These are phyloP conservation scores for Casuarina equisetifolia DNA, from an alignment of 306 rosid genomes.

Conservation along the genomic window DNA sequence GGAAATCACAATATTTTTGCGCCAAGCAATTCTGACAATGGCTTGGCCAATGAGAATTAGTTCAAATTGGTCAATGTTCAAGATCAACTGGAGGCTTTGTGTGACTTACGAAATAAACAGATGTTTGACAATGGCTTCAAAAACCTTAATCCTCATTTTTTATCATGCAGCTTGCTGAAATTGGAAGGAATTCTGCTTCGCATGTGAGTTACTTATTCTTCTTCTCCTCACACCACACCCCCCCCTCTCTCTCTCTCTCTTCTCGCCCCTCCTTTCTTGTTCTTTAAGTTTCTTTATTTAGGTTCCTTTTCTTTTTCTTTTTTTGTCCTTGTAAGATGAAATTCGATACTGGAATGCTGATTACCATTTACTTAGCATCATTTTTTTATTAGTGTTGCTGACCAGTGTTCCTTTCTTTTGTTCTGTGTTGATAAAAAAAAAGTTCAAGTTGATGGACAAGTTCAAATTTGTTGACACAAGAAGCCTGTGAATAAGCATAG, in stretches of 20 bases:
- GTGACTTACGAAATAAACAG: neutral
- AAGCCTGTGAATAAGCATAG: slow-evolving; percentile 53
- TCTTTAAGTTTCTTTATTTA: slow-evolving; percentile 5
- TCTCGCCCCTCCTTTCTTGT: neutral
- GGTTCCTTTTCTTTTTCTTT: slow-evolving; percentile 7
- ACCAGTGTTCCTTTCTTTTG: slow-evolving; percentile 8
- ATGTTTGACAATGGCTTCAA: neutral
- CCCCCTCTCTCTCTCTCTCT: too few species aligned
- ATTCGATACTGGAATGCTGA: slow-evolving; percentile 10
- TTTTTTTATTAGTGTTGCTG: slow-evolving; percentile 6
- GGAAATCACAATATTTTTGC: too few species aligned
- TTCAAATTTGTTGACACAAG: slow-evolving; percentile 66
- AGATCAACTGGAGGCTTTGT: neutral
- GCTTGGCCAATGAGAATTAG: too few species aligned
- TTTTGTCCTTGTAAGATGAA: neutral
- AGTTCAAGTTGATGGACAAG: slow-evolving; percentile 46
- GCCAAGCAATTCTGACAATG: too few species aligned
- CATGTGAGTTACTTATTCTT: slow-evolving; percentile 37
- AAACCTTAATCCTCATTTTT: neutral
- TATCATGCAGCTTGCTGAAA: slow-evolving; percentile 60
- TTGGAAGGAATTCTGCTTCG: slow-evolving; percentile 45
- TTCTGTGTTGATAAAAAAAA: slow-evolving; percentile 26
- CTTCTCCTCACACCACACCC: too few species aligned
- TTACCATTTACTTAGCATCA: slow-evolving; percentile 13
- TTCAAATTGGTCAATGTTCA: neutral